Percentiles rank a stretch among this genome's conserved stretches.
phyloP scores from a whole-genome alignment of 75 land plant species.

The Sequoia sempervirens region DNA sequence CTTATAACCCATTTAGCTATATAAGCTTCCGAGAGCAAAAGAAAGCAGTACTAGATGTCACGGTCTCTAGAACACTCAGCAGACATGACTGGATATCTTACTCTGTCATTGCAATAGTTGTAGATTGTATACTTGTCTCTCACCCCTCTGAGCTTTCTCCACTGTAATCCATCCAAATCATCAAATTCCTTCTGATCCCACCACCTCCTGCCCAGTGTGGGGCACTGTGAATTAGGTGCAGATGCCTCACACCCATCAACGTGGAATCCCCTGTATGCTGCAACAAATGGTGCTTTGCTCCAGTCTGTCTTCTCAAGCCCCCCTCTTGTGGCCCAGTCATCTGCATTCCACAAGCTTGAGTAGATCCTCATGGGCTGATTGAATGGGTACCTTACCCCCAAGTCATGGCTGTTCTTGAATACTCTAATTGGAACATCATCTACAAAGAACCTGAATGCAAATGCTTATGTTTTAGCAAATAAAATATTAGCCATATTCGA shows the following conservation, averaged over 20 bases:
- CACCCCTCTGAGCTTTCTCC: constrained; percentile 18
- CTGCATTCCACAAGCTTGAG: constrained; percentile 63
- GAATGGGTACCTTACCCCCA: constrained; percentile 44
- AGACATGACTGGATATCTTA: constrained; percentile 19
- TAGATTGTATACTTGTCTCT: constrained; percentile 32
- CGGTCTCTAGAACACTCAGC: constrained; percentile 26
- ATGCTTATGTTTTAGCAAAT: too few relatives aligned
- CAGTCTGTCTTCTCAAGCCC: constrained; percentile 52
- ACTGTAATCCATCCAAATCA: constrained; percentile 24
- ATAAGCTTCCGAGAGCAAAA: not conserved
- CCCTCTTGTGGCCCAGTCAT: constrained; percentile 58
- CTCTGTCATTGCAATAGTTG: constrained; percentile 43
- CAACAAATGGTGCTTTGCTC: constrained; percentile 44
- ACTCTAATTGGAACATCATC: constrained; percentile 47
- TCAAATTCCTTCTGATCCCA: constrained; percentile 35
- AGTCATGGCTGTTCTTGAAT: constrained; percentile 42
- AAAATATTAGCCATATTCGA: too few relatives aligned
- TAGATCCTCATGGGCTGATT: constrained; percentile 51
- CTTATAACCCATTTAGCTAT: not conserved
- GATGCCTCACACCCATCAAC: constrained; percentile 47
- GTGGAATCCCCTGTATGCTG: constrained; percentile 32
- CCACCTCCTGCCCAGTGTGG: constrained; percentile 25
- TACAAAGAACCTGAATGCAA: constrained; percentile 41
- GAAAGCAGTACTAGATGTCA: constrained; percentile 1
- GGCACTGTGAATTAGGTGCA: constrained; percentile 9